Evolutionary conservation across 2,329 filamentous ascomycete species (phyloP).

Genomic region (Colletotrichum sp.): DNA sequence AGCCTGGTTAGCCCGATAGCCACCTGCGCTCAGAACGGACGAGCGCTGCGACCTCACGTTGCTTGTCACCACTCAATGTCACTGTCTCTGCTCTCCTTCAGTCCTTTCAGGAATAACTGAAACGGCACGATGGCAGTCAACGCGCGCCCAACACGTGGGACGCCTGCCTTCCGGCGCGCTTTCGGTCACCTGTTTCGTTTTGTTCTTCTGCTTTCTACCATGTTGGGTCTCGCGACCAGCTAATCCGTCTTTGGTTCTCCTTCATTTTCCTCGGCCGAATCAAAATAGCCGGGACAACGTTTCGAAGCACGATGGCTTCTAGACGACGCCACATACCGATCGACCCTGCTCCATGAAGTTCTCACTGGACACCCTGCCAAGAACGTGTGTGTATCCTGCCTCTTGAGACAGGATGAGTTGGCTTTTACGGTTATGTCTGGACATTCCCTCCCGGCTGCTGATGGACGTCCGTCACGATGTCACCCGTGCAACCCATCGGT

Average conservation of each 20-base stretch:
- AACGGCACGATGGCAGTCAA: conserved; percentile 7
- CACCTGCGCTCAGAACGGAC: conserved; percentile 1
- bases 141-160: not conserved
- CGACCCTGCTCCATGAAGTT: not conserved
- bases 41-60: not conserved
- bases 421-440: not conserved
- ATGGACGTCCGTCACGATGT: conserved; percentile 1
- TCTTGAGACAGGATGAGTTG: not conserved
- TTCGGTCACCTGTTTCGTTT: not conserved
- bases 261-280: not conserved
- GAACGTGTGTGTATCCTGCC: not conserved
- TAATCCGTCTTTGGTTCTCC: not conserved
- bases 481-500: conserved; percentile 1
- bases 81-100: not conserved
- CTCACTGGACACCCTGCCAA: not conserved
- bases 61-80: not conserved
- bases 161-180: not conserved
- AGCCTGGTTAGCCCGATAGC: not conserved
- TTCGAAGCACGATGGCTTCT: not conserved
- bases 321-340: not conserved
- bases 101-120: not conserved
- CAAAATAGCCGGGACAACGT: not conserved
- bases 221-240: not conserved
- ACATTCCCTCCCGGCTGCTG: not conserved
- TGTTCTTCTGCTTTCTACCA: not conserved